These are phyloP conservation scores for Blepharisma stoltei DNA, from an alignment of 73 alveolate genomes.

Conservation along the genomic window DNA sequence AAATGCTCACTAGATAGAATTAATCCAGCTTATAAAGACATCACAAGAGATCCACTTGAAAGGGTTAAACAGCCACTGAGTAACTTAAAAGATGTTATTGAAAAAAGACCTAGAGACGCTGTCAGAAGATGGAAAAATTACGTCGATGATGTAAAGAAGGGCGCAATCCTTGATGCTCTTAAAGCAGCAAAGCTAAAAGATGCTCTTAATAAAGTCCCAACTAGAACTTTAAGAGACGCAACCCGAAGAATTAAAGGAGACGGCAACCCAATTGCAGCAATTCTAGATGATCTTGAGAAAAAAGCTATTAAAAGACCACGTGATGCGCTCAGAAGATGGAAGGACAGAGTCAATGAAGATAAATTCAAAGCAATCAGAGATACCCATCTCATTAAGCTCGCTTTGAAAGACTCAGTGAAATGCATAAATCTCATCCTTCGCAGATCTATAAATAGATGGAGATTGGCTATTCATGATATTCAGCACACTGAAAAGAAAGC, in stretches of 20 bases:
- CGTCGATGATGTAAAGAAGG: background rate
- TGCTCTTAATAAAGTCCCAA: background rate
- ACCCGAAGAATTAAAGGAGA: slow-evolving; percentile 19
- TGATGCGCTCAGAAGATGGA: background rate
- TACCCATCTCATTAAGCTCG: no score
- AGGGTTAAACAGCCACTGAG: no score
- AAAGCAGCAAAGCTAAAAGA: background rate
- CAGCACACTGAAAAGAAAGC: no score
- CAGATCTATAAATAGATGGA: no score
- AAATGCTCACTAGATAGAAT: background rate
- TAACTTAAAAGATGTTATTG: background rate
- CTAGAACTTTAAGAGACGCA: background rate
- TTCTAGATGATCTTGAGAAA: background rate
- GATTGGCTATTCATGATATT: no score
- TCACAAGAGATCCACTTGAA: no score
- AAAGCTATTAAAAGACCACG: background rate
- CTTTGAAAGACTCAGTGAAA: no score
- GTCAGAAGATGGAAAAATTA: background rate
- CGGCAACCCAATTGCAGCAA: slow-evolving; percentile 21
- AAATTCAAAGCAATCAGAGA: no score
- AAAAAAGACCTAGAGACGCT: background rate
- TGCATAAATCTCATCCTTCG: no score
- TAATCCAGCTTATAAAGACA: no score
- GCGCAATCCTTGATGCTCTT: background rate
- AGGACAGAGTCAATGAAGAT: background rate